Base-by-base conservation (phyloP, 257 asterid species). In the Dorcoceras hygrometricum region DNA sequence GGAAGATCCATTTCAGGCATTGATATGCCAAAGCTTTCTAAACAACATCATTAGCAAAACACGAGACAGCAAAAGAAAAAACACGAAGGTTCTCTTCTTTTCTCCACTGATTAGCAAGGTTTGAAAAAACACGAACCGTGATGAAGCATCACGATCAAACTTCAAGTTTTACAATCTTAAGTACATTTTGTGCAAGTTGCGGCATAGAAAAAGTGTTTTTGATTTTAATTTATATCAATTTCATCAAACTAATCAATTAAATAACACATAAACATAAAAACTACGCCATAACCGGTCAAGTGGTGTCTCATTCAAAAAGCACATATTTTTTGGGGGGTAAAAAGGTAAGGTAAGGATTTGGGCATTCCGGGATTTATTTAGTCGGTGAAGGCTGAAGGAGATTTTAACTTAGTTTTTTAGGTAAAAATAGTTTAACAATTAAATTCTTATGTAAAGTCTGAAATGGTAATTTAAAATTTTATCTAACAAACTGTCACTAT, bases 1-100 rank as follows among this genome's bases (percentile, higher is more conserved):
- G 50, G 43, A 34, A 34, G 12, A 34, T 10, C 18, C n/a, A 39
- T 11, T 36, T 39, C n/a, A 16, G 24, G 26, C 34, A 51, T 12
- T 50, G 14, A 70, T 51, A 27, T 50, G 25, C 34, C 51, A 55
- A 63, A 57, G 48, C 4, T 59, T 29, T 63, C 16, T 50, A 43
- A 34, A 25, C 20, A 34, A 23, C 5, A 25, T 24, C 20, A 16
- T 12, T 39, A 20, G 20, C 14, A 31, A 36, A 57, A 8, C n/a
- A 16, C 18, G 59, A 8, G 48, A 32, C 51, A 59, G 4, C 18
- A 34, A 32, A 9, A 31, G 26, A 53, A 29, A 55, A 18, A 36
- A 59, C 6, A 26, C 6, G 8, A 48, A 43, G 50, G 8, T 31
- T 51, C n/a, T 22, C 43, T 18, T 54, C 32, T 27, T 10, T 12